A percentile compares a stretch with the other conserved stretches of the same genome.
phyloP scores from a whole-genome alignment of 345 rosid genomes.

The Noccaea bulbosa region DNA sequence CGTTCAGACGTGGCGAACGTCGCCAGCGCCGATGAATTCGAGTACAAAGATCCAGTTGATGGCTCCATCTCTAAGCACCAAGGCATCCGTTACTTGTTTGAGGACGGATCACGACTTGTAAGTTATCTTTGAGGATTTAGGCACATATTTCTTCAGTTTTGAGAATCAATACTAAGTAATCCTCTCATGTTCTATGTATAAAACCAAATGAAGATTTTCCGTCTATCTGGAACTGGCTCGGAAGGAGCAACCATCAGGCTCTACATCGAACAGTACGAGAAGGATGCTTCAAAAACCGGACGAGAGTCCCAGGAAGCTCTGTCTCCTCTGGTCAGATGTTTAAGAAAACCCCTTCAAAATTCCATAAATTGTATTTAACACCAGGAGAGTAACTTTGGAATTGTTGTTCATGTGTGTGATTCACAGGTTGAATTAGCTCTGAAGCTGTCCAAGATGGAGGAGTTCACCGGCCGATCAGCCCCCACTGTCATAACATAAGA shows the following conservation, averaged over 20 bases:
- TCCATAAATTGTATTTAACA: not conserved
- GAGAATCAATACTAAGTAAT: not conserved
- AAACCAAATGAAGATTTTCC: slow-evolving; percentile 68
- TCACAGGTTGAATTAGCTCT: slow-evolving; percentile 90
- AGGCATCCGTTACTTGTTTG: slow-evolving; percentile 92
- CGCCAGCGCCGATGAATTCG: slow-evolving; percentile 85
- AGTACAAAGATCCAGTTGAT: slow-evolving; percentile 97
- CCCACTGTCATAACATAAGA: slow-evolving; percentile 91
- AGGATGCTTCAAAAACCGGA: slow-evolving; percentile 86
- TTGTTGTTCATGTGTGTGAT: slow-evolving; percentile 24
- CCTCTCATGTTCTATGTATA: not conserved
- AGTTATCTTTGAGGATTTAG: slow-evolving; percentile 36
- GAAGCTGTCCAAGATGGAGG: slow-evolving; percentile 89
- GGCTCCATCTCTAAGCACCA: slow-evolving; percentile 94
- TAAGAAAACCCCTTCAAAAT: not conserved
- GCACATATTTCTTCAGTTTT: not conserved
- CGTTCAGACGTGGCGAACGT: slow-evolving; percentile 75
- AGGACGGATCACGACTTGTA: slow-evolving; percentile 95
- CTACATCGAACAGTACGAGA: slow-evolving; percentile 96
- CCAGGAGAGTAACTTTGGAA: not conserved
- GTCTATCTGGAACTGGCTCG: slow-evolving; percentile 98
- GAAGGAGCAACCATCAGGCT: slow-evolving; percentile 98
- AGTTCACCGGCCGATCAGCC: slow-evolving; percentile 88
- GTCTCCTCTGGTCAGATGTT: slow-evolving; percentile 76
- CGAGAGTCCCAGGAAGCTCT: slow-evolving; percentile 91